These are phyloP conservation scores for Populus trichocarpa DNA, from an alignment of 441 rosid species.

Conservation along the genomic window DNA sequence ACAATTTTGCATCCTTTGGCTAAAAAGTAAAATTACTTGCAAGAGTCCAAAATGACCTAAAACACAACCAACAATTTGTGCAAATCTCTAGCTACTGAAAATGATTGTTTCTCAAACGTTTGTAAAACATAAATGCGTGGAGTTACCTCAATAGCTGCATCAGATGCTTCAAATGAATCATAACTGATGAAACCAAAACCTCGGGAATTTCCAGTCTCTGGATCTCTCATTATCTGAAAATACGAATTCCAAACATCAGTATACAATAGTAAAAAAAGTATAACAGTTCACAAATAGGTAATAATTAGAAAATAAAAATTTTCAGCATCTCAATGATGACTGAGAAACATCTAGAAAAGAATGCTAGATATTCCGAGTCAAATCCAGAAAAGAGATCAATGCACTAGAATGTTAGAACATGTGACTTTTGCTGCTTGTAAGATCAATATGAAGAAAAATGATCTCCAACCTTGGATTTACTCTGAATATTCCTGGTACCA, in stretches of 20 bases:
- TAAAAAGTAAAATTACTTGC: neutral
- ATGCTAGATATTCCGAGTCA: neutral
- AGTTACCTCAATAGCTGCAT: slow-evolving; percentile 89
- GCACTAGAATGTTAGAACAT: neutral
- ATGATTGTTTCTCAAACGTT: neutral
- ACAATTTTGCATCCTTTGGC: neutral
- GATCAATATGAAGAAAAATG: neutral
- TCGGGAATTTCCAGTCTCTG: slow-evolving; percentile 92
- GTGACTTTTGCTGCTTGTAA: neutral
- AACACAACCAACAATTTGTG: neutral
- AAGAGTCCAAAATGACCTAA: neutral
- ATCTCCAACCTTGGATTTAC: neutral
- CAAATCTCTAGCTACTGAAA: neutral
- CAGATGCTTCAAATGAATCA: slow-evolving; percentile 96
- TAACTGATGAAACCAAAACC: slow-evolving; percentile 97
- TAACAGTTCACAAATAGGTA: neutral
- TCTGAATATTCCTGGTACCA: too few species aligned
- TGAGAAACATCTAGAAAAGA: neutral
- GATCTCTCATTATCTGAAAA: slow-evolving; percentile 93
- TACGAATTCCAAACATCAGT: slow-evolving; percentile 12
- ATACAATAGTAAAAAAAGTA: neutral
- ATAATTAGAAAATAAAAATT: too few species aligned
- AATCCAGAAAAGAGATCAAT: neutral
- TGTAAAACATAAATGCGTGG: neutral
- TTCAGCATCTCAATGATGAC: too few species aligned